Conservation (phyloP, 148 eudicot species). For the Diospyros kaki region DNA sequence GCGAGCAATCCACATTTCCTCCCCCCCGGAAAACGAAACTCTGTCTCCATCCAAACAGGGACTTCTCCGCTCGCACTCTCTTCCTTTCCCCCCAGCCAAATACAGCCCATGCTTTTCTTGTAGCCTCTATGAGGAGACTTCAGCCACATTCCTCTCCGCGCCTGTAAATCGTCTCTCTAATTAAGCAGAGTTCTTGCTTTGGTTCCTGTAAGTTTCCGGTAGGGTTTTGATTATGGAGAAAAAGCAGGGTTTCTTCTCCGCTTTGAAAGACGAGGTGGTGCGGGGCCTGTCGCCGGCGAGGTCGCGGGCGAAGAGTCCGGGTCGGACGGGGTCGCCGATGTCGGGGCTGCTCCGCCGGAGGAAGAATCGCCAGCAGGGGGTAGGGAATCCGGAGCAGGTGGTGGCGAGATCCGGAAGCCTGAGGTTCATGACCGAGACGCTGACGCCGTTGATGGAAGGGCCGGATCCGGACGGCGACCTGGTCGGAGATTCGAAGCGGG, state of each 20-base stretch:
- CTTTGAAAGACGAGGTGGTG: conserved; percentile 69
- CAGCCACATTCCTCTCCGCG: background rate
- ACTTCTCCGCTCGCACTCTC: background rate
- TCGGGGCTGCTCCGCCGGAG: conserved; percentile 39
- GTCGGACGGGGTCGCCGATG: conserved; percentile 56
- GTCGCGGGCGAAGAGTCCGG: conserved; percentile 56
- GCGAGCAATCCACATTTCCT: background rate
- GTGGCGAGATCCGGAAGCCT: conserved; percentile 48
- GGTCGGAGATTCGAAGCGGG: conserved; percentile 43
- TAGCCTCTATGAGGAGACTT: background rate
- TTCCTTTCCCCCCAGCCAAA: background rate
- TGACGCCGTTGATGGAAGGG: conserved; percentile 69
- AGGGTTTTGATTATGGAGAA: conserved; percentile 41
- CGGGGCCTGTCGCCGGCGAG: conserved; percentile 75
- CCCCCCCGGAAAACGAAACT: background rate
- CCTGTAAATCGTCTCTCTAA: background rate
- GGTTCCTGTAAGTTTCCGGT: background rate
- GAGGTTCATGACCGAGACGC: conserved; percentile 41
- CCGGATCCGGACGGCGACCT: conserved; percentile 60
- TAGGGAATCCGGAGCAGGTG: conserved; percentile 25
- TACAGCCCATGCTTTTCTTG: background rate
- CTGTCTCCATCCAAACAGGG: background rate
- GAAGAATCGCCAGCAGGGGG: conserved; percentile 21
- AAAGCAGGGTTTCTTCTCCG: conserved; percentile 74
- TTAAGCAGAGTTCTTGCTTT: background rate